Conservation (phyloP, 208 protist species). For the Trypanosoma cruzi region DNA sequence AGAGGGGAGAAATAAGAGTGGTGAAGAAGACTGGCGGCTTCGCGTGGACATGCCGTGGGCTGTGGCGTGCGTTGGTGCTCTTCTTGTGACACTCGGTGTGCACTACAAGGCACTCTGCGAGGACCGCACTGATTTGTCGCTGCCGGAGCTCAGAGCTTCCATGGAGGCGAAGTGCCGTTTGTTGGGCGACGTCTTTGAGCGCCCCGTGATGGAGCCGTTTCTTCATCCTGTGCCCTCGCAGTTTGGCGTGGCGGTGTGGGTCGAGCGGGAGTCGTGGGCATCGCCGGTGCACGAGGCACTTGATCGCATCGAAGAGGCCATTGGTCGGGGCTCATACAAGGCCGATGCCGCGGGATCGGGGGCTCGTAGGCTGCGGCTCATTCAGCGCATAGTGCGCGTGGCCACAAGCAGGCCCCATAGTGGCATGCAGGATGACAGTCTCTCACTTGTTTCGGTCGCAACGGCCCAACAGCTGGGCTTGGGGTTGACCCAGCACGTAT, state of each 20-base stretch:
- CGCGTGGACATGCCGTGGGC: slow-evolving; percentile 8
- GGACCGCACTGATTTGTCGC: slow-evolving; percentile 45
- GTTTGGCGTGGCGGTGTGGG: slow-evolving; percentile 71
- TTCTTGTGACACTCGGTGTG: slow-evolving; percentile 36
- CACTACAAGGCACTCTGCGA: slow-evolving; percentile 49
- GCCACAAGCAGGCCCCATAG: neutral
- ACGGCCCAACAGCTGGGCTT: slow-evolving; percentile 65
- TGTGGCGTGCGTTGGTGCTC: slow-evolving; percentile 20
- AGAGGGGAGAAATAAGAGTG: neutral
- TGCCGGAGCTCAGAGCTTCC: slow-evolving; percentile 36
- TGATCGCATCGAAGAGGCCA: slow-evolving; percentile 41
- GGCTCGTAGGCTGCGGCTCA: neutral
- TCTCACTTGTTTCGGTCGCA: slow-evolving; percentile 6
- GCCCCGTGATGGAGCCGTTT: neutral
- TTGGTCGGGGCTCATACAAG: neutral
- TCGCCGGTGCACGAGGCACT: slow-evolving; percentile 53
- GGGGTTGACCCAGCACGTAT: slow-evolving; percentile 50
- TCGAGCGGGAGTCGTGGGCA: slow-evolving; percentile 46
- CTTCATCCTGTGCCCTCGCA: slow-evolving; percentile 32
- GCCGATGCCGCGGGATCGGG: neutral
- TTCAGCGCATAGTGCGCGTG: slow-evolving; percentile 50
- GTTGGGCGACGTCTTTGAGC: slow-evolving; percentile 11
- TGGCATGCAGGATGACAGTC: neutral
- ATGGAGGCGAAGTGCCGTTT: slow-evolving; percentile 33
- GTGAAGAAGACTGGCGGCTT: slow-evolving; percentile 5